Conservation (phyloP, 306 rosid species). For the Morella rubra region DNA sequence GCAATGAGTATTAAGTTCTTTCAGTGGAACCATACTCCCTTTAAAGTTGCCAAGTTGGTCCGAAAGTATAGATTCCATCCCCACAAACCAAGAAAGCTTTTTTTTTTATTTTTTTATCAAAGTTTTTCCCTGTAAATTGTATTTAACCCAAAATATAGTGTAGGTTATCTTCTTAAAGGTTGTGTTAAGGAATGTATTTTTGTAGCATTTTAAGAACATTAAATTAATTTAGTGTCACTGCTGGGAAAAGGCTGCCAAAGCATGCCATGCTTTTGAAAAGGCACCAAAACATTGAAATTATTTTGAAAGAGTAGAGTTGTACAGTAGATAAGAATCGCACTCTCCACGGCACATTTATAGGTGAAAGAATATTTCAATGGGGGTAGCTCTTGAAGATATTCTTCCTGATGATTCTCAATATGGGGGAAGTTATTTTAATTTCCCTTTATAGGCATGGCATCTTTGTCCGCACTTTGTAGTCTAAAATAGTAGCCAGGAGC, state of each 20-base stretch:
- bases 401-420: neutral
- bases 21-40: constrained; percentile 30
- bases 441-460: neutral
- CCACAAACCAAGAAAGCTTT: constrained; percentile 20
- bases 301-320: neutral
- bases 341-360: neutral
- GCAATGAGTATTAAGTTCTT: constrained; percentile 16
- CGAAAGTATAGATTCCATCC: constrained; percentile 34
- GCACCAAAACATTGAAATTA: neutral
- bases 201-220: constrained; percentile 31
- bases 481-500: neutral
- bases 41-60: constrained; percentile 45
- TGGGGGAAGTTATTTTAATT: neutral
- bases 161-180: constrained; percentile 19
- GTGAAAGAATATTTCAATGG: neutral
- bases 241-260: constrained; percentile 58
- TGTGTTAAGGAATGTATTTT: constrained; percentile 27
- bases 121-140: neutral
- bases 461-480: neutral
- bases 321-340: neutral
- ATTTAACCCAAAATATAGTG: neutral
- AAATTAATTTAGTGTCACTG: constrained; percentile 26
- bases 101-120: too few relatives aligned
- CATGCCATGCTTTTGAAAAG: constrained; percentile 56
- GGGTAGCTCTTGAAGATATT: neutral